A percentile compares a stretch with the other conserved stretches of the same genome.
Evolutionary conservation across 1,284 basidiomycete genomes (phyloP).

Genomic region (Ceratobasidium sp.): DNA sequence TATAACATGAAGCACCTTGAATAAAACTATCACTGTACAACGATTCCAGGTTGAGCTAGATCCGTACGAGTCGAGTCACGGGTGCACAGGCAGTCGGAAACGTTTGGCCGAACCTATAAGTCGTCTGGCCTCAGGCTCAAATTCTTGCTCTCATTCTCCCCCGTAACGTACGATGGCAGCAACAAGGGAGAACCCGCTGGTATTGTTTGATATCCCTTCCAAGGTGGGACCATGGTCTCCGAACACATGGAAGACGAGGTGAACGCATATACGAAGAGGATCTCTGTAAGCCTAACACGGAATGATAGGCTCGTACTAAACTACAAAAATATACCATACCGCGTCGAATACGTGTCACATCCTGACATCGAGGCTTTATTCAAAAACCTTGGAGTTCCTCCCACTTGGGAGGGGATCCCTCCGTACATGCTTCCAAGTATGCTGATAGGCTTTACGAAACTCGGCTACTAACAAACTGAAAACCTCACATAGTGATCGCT

Average conservation of each 20-base stretch:
- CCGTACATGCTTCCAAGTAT: conserved; percentile 38
- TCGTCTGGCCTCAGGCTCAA: too few species aligned
- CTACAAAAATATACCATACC: conserved; percentile 45
- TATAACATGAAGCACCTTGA: background rate
- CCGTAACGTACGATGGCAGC: conserved; percentile 2
- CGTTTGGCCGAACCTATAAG: too few species aligned
- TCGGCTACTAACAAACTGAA: conserved; percentile 23
- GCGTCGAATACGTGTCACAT: conserved; percentile 44
- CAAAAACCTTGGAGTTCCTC: conserved; percentile 36
- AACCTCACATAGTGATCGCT: conserved; percentile 24
- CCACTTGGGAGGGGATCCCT: conserved; percentile 48
- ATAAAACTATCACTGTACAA: too few species aligned
- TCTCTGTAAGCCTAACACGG: background rate
- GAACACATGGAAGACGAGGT: conserved; percentile 25
- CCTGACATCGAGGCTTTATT: conserved; percentile 43
- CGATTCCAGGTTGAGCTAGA: too few species aligned
- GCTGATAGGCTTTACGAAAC: background rate
- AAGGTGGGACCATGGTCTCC: conserved; percentile 30
- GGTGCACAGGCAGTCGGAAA: too few species aligned
- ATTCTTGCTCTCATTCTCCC: too few species aligned
- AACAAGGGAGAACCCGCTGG: background rate
- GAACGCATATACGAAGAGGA: background rate
- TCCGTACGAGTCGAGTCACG: too few species aligned
- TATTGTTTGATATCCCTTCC: conserved; percentile 8
- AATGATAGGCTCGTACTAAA: conserved; percentile 42